phyloP scores from a whole-genome alignment of 2,329 filamentous ascomycete genomes.

The Trichoderma sp. region DNA sequence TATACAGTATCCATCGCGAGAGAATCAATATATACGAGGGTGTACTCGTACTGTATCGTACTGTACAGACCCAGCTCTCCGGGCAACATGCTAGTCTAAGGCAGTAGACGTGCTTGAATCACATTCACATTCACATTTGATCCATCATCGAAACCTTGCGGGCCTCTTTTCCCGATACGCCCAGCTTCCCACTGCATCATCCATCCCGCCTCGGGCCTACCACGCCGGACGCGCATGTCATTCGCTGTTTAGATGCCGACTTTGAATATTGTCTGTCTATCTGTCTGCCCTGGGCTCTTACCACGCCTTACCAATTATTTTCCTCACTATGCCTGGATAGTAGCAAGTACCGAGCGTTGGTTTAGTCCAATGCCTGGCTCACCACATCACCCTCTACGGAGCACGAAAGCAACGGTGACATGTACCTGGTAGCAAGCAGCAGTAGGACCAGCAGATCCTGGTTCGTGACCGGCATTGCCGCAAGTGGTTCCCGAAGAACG shows the following conservation, averaged over 20 bases:
- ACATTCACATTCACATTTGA: background rate
- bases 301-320: background rate
- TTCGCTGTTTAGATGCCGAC: background rate
- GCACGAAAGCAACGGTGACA: background rate
- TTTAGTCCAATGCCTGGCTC: background rate
- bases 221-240: background rate
- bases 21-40: background rate
- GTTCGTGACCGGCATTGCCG: constrained; percentile 11
- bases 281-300: background rate
- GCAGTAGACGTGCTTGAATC: background rate
- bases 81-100: background rate
- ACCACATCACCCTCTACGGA: background rate
- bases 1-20: background rate
- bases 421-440: background rate
- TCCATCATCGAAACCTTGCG: background rate
- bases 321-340: background rate
- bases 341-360: background rate
- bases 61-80: background rate
- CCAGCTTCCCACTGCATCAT: background rate
- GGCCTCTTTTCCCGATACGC: background rate
- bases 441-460: background rate
- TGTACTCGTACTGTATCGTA: background rate
- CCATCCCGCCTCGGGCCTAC: background rate
- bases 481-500: background rate
- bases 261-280: background rate